Conservation (phyloP, 805 yeast genomes). For the Candida namnaoensis region DNA sequence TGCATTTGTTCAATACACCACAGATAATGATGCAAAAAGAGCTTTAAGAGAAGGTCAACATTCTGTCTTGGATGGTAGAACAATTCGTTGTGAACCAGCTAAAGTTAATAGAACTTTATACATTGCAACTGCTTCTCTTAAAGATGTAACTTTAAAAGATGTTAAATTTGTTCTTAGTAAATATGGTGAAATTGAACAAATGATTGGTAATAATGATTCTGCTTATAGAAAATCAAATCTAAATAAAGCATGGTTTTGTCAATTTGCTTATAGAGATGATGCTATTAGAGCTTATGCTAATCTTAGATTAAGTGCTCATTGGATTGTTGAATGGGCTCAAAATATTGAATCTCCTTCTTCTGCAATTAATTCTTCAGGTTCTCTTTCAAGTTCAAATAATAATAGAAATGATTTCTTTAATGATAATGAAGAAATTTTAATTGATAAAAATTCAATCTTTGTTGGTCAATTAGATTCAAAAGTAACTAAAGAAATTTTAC, state of each 20-base stretch:
- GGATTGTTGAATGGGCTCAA: constrained; percentile 80
- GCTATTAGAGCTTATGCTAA: constrained; percentile 80
- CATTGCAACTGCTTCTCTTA: constrained; percentile 30
- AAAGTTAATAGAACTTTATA: constrained; percentile 83
- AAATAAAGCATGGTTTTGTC: constrained; percentile 58
- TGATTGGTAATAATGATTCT: constrained; percentile 34
- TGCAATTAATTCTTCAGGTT: constrained; percentile 1
- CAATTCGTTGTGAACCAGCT: constrained; percentile 84
- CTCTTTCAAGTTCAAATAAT: too few species aligned
- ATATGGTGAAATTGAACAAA: constrained; percentile 73
- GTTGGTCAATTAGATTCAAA: constrained; percentile 61
- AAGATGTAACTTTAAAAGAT: constrained; percentile 18
- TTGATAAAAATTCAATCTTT: constrained; percentile 69
- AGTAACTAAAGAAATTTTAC: constrained; percentile 46
- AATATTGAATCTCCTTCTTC: constrained; percentile 51
- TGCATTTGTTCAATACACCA: constrained; percentile 83
- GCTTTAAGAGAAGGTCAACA: constrained; percentile 70
- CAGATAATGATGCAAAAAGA: constrained; percentile 55
- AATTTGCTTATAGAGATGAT: constrained; percentile 76
- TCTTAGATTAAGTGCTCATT: constrained; percentile 43
- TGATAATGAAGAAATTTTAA: constrained; percentile 28
- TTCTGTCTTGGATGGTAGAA: constrained; percentile 60
- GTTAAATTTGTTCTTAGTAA: constrained; percentile 31
- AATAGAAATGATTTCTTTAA: neutral
- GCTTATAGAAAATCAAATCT: constrained; percentile 19